Evolutionary conservation across 495 filamentous ascomycete species (phyloP), one percentile per base, ranked within the genome.

Genomic region (Penicillium mononematosum): DNA sequence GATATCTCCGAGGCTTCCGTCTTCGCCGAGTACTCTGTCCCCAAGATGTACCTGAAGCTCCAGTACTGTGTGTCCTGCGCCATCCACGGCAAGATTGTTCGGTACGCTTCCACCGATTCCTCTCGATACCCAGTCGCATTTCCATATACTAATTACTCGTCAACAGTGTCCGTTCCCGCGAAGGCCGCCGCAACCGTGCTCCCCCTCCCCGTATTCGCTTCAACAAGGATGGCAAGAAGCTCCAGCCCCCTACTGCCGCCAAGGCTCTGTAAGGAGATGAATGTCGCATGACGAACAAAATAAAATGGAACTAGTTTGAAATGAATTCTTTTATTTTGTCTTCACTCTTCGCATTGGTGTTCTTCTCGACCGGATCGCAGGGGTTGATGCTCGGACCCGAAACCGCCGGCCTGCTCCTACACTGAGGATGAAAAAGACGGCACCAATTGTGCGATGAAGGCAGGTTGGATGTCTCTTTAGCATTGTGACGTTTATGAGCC

Each of bases 161-260:
- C 49, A 64, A 62, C 64, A 98, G 94, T 88, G 94, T 99, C 75
- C 94, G 94, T 67, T 98, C 95, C 58, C 85, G 91, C 67, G 93
- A 89, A 79, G 94, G 94, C 65, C 92, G 94, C 75, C 93, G 95
- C 78, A 99, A 99, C 88, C 88, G 94, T 78, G 94, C 94, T 70
- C 94, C 94, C 66, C 94, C 94, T 66, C 94, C 94, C 69, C 83
- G 94, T 66, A 91, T 98, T 69, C 84, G 94, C 64, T 99, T 96
- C 88, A 99, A 99, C 87, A 98, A 98, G 88, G 94, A 99, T 76
- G 94, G 94, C 82, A 99, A 99, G 89, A 99, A 98, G 87, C 85
- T 99, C 75, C 90, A 86, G 79, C 92, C 95, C 57, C 91, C 90
- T 76, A 88, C 93, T 76, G 86, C 87, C 59, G 81, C 81, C 44